Base-by-base conservation (phyloP, 2,329 filamentous ascomycete genomes). In the Penicillium sp. region DNA sequence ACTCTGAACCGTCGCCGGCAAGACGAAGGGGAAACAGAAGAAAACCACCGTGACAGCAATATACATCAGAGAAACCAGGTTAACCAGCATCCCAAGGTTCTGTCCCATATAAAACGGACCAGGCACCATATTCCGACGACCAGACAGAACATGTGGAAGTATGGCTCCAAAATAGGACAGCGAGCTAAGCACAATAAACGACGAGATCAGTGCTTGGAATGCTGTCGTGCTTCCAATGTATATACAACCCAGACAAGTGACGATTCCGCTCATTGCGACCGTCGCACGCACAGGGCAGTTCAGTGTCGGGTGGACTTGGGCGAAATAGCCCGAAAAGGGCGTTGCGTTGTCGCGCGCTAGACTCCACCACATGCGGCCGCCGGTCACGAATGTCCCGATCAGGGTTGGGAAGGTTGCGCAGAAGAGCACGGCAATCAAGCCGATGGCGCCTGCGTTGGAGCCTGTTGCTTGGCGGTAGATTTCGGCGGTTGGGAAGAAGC, bases 151-250 rank as follows among this genome's bases (percentile, higher is more conserved):
- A 53, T 81, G 77, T 0, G 80, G 80, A 1, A 87, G 66, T 46
- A 88, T 82, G 6, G 82, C 81, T 0, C 80, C 80, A 2, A 85
- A 71, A 62, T 84, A 88, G 0, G 80, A 83, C 9, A 78, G 61
- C 0, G 77, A 77, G 3, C 72, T 71, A 0, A 83, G 71, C 12
- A 83, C 73, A 44, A 81, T 75, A 62, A 81, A 83, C 0, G 74
- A 77, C 9, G 81, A 81, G 7, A 87, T 79, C 22, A 88, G 80
- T 0, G 84, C 84, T 35, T 80, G 78, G 68, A 88, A 88, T 0
- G 85, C 85, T 0, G 82, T 84, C 1, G 75, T 77, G 52, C 75
- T 82, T n/a, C 80, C 84, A 1, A 88, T 76, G 55, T 86, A 87
- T 37, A 88, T 82, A 35, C 74, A 75, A 0, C 82, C 83, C 0